Conservation (phyloP, 1,139 yeast genomes). For the Kodamaea fungicola region DNA sequence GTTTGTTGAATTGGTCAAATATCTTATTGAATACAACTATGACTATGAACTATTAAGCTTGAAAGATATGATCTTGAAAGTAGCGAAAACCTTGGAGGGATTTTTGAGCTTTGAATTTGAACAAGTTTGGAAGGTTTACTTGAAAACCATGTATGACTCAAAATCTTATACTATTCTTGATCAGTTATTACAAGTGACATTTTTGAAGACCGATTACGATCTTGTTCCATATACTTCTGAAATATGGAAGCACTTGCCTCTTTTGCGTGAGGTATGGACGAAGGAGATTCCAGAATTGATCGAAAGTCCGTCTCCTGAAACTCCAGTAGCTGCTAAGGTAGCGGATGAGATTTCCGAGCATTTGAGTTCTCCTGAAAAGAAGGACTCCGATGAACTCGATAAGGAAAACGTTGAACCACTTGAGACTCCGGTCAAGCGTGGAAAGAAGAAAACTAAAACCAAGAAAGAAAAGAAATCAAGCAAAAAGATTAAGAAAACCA, state of each 20-base stretch:
- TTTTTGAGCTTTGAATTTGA: slow-evolving; percentile 15
- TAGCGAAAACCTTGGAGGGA: slow-evolving; percentile 12
- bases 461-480: slow-evolving; percentile 3
- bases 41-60: slow-evolving; percentile 20
- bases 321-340: not conserved
- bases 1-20: slow-evolving; percentile 18
- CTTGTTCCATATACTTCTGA: slow-evolving; percentile 14
- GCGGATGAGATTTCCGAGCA: not conserved
- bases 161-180: slow-evolving; percentile 16
- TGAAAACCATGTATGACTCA: slow-evolving; percentile 11
- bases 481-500: slow-evolving; percentile 5
- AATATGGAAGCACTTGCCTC: slow-evolving; percentile 15
- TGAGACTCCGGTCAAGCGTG: not conserved
- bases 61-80: slow-evolving; percentile 15
- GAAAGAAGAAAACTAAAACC: not conserved
- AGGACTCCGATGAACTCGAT: not conserved
- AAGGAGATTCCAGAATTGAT: slow-evolving; percentile 5
- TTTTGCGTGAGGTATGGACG: slow-evolving; percentile 11
- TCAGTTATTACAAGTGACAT: slow-evolving; percentile 15
- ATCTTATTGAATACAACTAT: slow-evolving; percentile 20
- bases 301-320: not conserved
- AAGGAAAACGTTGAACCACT: slow-evolving; percentile 1
- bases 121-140: slow-evolving; percentile 18
- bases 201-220: slow-evolving; percentile 12
- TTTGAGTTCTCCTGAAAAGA: not conserved